phyloP scores from a whole-genome alignment of 371 early-diverging fungal genomes.

The Coemansia sp. region DNA sequence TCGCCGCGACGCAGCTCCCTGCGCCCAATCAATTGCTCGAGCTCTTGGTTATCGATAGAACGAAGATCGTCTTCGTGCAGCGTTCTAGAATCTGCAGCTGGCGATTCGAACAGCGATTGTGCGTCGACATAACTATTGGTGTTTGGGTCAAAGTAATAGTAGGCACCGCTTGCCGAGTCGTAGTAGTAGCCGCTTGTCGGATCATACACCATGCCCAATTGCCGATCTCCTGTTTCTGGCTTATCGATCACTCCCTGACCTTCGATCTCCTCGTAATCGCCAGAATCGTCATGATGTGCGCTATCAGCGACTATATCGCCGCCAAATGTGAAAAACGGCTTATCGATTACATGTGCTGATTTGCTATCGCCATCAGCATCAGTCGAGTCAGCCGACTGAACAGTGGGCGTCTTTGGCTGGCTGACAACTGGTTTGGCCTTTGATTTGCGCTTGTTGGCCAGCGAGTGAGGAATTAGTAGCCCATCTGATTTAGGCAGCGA shows the following conservation, averaged over 20 bases:
- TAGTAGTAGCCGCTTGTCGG: slow-evolving; percentile 44
- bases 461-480: slow-evolving; percentile 45
- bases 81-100: background rate
- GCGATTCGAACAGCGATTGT: background rate
- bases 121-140: slow-evolving; percentile 30
- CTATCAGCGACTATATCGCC: background rate
- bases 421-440: background rate
- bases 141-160: slow-evolving; percentile 28
- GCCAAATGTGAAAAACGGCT: slow-evolving; percentile 4
- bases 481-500: background rate
- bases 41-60: slow-evolving; percentile 10
- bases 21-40: slow-evolving; percentile 35
- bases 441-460: slow-evolving; percentile 46
- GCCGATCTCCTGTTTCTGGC: background rate
- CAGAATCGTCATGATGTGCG: background rate
- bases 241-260: background rate
- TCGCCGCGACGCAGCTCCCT: slow-evolving; percentile 32
- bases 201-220: slow-evolving; percentile 23
- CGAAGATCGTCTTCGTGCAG: slow-evolving; percentile 6
- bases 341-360: background rate
- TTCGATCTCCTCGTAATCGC: background rate
- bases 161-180: slow-evolving; percentile 18
- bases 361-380: background rate
- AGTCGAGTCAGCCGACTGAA: slow-evolving; percentile 18
- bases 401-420: background rate